Conservation (phyloP, 345 rosid genomes). For the Melastoma malabathricum region DNA sequence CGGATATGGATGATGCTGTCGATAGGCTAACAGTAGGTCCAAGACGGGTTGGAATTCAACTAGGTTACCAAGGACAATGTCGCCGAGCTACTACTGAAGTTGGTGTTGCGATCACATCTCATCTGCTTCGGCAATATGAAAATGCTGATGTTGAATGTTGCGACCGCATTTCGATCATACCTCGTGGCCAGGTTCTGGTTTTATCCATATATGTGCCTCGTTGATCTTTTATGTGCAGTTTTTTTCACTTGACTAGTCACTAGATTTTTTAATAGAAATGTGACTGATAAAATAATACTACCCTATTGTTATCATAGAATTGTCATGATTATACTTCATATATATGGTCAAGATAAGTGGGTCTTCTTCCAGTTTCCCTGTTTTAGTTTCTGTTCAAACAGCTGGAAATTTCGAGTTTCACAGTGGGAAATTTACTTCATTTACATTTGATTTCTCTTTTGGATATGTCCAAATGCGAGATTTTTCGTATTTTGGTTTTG, state of each 20-base stretch:
- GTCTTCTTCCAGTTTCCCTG: too few relatives aligned
- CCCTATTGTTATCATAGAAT: too few relatives aligned
- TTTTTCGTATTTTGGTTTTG: slow-evolving; percentile 4
- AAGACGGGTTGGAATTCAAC: slow-evolving; percentile 59
- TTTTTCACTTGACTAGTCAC: not conserved
- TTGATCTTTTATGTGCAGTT: slow-evolving; percentile 2
- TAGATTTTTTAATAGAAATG: not conserved
- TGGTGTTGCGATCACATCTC: slow-evolving; percentile 86
- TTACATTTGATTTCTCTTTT: not conserved
- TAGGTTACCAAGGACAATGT: slow-evolving; percentile 78
- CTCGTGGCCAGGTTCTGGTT: slow-evolving; percentile 70
- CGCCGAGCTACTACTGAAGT: slow-evolving; percentile 87
- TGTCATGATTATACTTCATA: too few relatives aligned
- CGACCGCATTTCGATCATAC: slow-evolving; percentile 76
- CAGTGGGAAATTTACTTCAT: too few relatives aligned
- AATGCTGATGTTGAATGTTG: slow-evolving; percentile 71
- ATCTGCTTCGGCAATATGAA: slow-evolving; percentile 62
- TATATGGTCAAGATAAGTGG: too few relatives aligned
- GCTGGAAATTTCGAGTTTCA: too few relatives aligned
- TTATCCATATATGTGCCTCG: slow-evolving; percentile 9
- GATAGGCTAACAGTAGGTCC: slow-evolving; percentile 96
- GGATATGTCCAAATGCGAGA: not conserved
- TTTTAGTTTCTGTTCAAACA: too few relatives aligned
- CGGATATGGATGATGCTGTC: slow-evolving; percentile 87
- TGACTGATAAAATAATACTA: too few relatives aligned